Evolutionary conservation across 1,139 yeast genomes (phyloP).

Genomic region (Scheffersomyces lignicola): DNA sequence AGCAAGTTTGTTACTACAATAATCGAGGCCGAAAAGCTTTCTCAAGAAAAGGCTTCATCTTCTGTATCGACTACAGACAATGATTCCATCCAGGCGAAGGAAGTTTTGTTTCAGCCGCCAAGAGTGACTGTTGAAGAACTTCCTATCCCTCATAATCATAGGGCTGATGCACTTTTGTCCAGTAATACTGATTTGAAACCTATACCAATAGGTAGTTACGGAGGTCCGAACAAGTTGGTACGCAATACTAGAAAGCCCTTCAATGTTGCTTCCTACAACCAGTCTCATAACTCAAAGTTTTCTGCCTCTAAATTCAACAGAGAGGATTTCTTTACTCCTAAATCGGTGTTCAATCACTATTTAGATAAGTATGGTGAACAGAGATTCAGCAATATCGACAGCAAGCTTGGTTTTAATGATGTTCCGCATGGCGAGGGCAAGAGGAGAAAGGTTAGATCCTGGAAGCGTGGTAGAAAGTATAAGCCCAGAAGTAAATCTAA

Average conservation of each 20-base stretch:
- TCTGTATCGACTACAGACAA: constrained; percentile 7
- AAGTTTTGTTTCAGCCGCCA: not conserved
- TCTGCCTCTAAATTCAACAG: constrained; percentile 50
- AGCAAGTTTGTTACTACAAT: constrained; percentile 4
- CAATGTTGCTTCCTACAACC: constrained; percentile 57
- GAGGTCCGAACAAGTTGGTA: constrained; percentile 35
- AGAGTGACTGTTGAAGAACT: not conserved
- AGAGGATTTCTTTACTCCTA: constrained; percentile 77
- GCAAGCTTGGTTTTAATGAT: constrained; percentile 9
- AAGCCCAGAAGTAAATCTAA: constrained; percentile 13
- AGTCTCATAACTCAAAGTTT: constrained; percentile 22
- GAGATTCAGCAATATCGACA: constrained; percentile 17
- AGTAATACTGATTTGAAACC: constrained; percentile 42
- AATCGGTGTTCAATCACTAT: constrained; percentile 67
- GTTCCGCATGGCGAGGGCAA: constrained; percentile 9
- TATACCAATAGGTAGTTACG: constrained; percentile 35
- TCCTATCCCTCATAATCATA: constrained; percentile 39
- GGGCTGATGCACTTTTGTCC: constrained; percentile 49
- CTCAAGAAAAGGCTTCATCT: constrained; percentile 8
- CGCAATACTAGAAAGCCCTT: constrained; percentile 60
- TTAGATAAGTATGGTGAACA: constrained; percentile 66
- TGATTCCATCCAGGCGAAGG: constrained; percentile 4
- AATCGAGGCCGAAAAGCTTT: not conserved
- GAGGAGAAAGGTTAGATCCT: constrained; percentile 20
- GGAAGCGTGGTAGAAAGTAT: constrained; percentile 28